Conservation (phyloP, 768 basidiomycete genomes). For the Tylopilus balloui region DNA sequence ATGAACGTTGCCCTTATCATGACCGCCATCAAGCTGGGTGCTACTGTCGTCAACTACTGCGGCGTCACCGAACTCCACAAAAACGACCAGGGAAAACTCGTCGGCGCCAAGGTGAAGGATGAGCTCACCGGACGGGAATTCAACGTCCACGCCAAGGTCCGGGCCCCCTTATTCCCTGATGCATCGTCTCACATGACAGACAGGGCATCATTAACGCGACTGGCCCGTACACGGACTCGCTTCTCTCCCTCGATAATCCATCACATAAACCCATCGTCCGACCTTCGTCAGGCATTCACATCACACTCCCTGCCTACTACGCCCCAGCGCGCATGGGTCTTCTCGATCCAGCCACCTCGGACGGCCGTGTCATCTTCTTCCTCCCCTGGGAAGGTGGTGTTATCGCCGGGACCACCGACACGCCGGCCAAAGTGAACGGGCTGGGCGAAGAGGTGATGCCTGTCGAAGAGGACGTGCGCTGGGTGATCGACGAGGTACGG, state of each 20-base stretch:
- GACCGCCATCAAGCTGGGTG: conserved; percentile 91
- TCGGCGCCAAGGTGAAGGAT: conserved; percentile 75
- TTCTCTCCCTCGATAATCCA: conserved; percentile 78
- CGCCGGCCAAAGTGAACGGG: conserved; percentile 62
- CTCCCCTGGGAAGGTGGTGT: conserved; percentile 98
- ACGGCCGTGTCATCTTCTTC: conserved; percentile 98
- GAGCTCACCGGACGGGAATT: conserved; percentile 79
- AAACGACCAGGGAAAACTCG: conserved; percentile 53
- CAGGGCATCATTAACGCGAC: conserved; percentile 96
- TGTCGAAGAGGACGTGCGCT: conserved; percentile 90
- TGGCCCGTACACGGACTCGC: conserved; percentile 85
- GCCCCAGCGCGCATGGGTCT: conserved; percentile 93
- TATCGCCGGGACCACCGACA: conserved; percentile 95
- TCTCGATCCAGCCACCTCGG: conserved; percentile 90
- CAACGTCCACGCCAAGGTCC: conserved; percentile 75
- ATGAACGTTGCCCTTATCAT: conserved; percentile 97
- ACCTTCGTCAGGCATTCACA: conserved; percentile 89
- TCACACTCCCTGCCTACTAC: conserved; percentile 96
- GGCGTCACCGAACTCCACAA: conserved; percentile 81
- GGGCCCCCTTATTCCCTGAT: not conserved
- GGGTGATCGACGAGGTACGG: conserved; percentile 92
- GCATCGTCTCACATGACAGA: not conserved
- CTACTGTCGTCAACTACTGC: conserved; percentile 83
- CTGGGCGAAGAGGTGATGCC: conserved; percentile 64
- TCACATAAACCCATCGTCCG: conserved; percentile 83